phyloP scores from a whole-genome alignment of 495 filamentous ascomycete genomes.

The Cetradonia linearis region DNA sequence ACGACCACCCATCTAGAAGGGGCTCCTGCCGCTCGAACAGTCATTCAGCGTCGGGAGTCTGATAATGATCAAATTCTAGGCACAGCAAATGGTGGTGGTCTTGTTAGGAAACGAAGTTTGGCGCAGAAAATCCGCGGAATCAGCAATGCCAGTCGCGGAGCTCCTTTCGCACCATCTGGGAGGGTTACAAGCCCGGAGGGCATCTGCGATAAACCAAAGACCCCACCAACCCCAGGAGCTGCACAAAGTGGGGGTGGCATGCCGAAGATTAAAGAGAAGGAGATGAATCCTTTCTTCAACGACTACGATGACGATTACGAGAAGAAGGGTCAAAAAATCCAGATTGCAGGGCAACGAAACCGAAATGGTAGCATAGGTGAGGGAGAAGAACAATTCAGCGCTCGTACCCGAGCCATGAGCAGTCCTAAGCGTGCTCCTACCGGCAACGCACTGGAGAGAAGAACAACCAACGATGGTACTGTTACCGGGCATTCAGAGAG shows the following conservation, averaged over 20 bases:
- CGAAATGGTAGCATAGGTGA: constrained; percentile 29
- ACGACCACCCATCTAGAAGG: constrained; percentile 96
- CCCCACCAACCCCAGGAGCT: constrained; percentile 24
- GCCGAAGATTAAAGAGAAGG: constrained; percentile 29
- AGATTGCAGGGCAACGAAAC: constrained; percentile 43
- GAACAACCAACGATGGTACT: constrained; percentile 55
- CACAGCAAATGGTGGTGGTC: constrained; percentile 43
- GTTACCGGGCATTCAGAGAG: constrained; percentile 21
- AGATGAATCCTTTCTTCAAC: constrained; percentile 73
- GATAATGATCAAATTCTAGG: constrained; percentile 44
- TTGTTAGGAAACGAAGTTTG: constrained; percentile 85
- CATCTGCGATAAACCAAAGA: constrained; percentile 17
- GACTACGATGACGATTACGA: constrained; percentile 71
- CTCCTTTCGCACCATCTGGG: constrained; percentile 39
- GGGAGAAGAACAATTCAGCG: constrained; percentile 28
- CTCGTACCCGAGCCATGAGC: constrained; percentile 46
- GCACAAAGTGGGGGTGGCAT: constrained; percentile 31
- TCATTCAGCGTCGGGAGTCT: constrained; percentile 66
- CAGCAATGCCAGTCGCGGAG: constrained; percentile 42
- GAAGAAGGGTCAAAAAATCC: constrained; percentile 53
- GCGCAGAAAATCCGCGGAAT: constrained; percentile 74
- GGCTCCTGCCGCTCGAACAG: constrained; percentile 73
- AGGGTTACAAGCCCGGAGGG: constrained; percentile 45
- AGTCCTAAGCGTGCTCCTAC: constrained; percentile 45
- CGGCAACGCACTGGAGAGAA: constrained; percentile 47